phyloP scores from a whole-genome alignment of 2,329 filamentous ascomycete genomes.

The Escovopsis sp. region DNA sequence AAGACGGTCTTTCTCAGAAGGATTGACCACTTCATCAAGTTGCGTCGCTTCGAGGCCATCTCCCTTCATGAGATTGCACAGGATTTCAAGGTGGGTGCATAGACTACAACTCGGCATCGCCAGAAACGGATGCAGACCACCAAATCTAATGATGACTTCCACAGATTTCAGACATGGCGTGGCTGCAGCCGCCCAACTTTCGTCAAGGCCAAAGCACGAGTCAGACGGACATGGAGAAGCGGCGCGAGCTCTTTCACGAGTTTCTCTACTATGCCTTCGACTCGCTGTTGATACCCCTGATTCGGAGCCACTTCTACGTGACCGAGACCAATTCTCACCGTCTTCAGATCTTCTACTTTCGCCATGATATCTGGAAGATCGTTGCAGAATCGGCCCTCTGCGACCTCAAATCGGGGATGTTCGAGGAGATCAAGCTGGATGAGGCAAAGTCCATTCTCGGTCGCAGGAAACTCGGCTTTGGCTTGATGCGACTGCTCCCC shows the following conservation, averaged over 20 bases:
- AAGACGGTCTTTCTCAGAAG: conserved; percentile 44
- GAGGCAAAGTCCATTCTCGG: conserved; percentile 44
- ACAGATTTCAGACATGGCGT: conserved; percentile 53
- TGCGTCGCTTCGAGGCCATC: conserved; percentile 70
- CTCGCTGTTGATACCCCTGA: conserved; percentile 73
- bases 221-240: conserved; percentile 58
- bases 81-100: conserved; percentile 48
- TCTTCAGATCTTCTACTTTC: conserved; percentile 80
- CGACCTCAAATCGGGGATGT: conserved; percentile 54
- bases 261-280: conserved; percentile 90
- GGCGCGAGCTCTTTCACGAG: conserved; percentile 65
- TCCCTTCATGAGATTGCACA: conserved; percentile 67
- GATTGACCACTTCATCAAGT: conserved; percentile 61
- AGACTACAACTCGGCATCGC: no score
- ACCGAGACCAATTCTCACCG: conserved; percentile 76
- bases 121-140: background rate
- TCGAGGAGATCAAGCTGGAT: conserved; percentile 55
- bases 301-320: conserved; percentile 82
- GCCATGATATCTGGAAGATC: conserved; percentile 78
- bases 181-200: conserved; percentile 49
- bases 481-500: conserved; percentile 66
- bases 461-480: conserved; percentile 55
- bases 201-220: conserved; percentile 42
- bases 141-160: background rate
- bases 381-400: conserved; percentile 60